Conservation (phyloP, 2,329 filamentous ascomycete genomes). For the Sporothrix variecibatus region DNA sequence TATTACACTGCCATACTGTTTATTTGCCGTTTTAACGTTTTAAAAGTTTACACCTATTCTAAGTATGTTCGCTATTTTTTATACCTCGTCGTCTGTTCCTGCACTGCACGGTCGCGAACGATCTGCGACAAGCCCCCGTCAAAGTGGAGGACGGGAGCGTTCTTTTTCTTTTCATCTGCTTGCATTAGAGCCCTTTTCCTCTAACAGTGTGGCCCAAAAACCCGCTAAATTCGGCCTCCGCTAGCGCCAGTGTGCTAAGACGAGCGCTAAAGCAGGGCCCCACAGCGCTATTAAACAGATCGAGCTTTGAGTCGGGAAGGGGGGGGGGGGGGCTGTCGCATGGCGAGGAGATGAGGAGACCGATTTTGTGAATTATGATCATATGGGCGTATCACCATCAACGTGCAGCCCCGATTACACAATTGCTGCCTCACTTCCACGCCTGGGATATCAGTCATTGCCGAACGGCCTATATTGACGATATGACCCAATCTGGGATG, state of each 20-base stretch:
- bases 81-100: background rate
- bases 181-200: background rate
- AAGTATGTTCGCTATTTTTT: background rate
- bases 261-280: background rate
- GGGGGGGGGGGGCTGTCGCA: background rate
- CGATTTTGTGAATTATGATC: background rate
- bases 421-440: background rate
- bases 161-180: background rate
- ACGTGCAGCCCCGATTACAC: background rate
- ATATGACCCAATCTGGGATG: background rate
- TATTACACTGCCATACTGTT: too few relatives aligned
- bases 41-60: background rate
- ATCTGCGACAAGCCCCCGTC: slow-evolving; percentile 16
- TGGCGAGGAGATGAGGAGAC: background rate
- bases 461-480: background rate
- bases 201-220: background rate
- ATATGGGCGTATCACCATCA: background rate
- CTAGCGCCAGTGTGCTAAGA: background rate
- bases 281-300: background rate
- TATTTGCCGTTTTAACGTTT: background rate
- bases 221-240: background rate
- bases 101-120: background rate
- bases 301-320: background rate
- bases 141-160: background rate
- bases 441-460: background rate